These are phyloP conservation scores for Alternaria gansuensis DNA, from an alignment of 2,329 filamentous ascomycete genomes.

Conservation along the genomic window DNA sequence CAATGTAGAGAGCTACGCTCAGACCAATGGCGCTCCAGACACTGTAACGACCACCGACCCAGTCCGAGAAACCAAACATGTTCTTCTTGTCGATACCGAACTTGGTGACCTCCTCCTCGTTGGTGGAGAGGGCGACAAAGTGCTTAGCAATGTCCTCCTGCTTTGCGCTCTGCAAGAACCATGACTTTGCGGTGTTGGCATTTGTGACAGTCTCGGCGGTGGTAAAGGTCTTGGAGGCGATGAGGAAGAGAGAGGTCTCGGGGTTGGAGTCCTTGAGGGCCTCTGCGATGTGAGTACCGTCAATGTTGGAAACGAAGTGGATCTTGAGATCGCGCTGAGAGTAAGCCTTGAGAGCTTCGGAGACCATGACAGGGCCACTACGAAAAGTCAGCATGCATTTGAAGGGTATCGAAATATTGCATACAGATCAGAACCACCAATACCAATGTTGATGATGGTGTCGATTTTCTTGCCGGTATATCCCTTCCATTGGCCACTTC, in stretches of 20 bases:
- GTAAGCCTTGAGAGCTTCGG: slow-evolving; percentile 95
- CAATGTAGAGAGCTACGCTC: slow-evolving; percentile 92
- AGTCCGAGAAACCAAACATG: slow-evolving; percentile 99
- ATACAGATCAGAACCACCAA: slow-evolving; percentile 97
- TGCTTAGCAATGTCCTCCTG: slow-evolving; percentile 90
- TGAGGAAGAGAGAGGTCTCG: slow-evolving; percentile 97
- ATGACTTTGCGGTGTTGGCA: slow-evolving; percentile 94
- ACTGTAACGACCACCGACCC: slow-evolving; percentile 97
- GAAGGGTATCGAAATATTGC: slow-evolving; percentile 50
- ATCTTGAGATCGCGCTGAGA: slow-evolving; percentile 84
- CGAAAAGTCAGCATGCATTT: slow-evolving; percentile 35
- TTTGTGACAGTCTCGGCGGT: slow-evolving; percentile 98
- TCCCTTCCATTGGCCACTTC: slow-evolving; percentile 95
- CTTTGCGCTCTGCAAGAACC: slow-evolving; percentile 90
- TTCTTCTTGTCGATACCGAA: slow-evolving; percentile 99
- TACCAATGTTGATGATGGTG: slow-evolving; percentile 96
- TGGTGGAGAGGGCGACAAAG: slow-evolving; percentile 97
- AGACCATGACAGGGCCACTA: slow-evolving; percentile 97
- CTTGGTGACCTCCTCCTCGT: slow-evolving; percentile 93
- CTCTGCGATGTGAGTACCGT: slow-evolving; percentile 97
- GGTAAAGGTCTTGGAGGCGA: slow-evolving; percentile 99
- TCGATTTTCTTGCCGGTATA: slow-evolving; percentile 97
- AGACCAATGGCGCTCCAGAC: slow-evolving; percentile 99
- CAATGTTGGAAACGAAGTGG: slow-evolving; percentile 99
- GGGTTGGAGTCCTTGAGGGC: slow-evolving; percentile 87